phyloP scores from a whole-genome alignment of 352 stramenopile genomes.

The Phytophthora pinifolia region DNA sequence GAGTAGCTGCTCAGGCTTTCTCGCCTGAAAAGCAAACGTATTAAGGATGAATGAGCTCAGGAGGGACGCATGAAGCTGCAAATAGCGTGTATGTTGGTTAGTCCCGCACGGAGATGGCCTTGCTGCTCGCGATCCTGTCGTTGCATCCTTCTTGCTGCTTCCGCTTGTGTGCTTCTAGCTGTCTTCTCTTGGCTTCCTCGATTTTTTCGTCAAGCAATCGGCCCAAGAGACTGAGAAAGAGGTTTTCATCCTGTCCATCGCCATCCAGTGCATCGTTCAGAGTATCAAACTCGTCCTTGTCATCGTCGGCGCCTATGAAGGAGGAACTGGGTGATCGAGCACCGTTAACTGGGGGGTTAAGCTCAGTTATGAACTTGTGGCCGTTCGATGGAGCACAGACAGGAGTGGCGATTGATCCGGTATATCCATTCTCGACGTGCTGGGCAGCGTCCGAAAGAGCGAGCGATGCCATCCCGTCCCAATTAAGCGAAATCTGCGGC shows the following conservation, averaged over 20 bases:
- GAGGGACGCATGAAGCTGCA: conserved; percentile 7
- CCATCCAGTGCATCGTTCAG: conserved; percentile 66
- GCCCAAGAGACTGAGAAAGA: conserved; percentile 67
- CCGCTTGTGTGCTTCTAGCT: conserved; percentile 24
- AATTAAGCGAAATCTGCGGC: conserved; percentile 34
- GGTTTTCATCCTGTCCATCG: conserved; percentile 66
- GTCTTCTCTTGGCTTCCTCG: conserved; percentile 30
- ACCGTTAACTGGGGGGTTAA: too few relatives aligned
- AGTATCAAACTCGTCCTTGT: conserved; percentile 79
- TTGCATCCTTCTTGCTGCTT: conserved; percentile 19
- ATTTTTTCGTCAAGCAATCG: conserved; percentile 72
- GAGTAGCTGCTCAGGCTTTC: conserved; percentile 3
- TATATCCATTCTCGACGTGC: conserved; percentile 24
- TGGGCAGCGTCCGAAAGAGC: conserved; percentile 52
- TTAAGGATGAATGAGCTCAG: conserved; percentile 4
- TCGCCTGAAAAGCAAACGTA: conserved; percentile 21
- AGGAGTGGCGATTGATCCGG: conserved; percentile 18
- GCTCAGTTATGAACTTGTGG: conserved; percentile 22
- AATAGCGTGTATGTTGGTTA: conserved; percentile 18
- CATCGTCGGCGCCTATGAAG: conserved; percentile 46
- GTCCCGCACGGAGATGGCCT: conserved; percentile 9
- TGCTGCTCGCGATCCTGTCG: conserved; percentile 7
- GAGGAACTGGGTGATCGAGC: conserved; percentile 32
- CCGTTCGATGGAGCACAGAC: conserved; percentile 18
- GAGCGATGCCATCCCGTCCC: conserved; percentile 61